A percentile compares a stretch with the other conserved stretches of the same genome.
Conservation (phyloP, 352 stramenopile species). For the Globisporangium cystogenes region DNA sequence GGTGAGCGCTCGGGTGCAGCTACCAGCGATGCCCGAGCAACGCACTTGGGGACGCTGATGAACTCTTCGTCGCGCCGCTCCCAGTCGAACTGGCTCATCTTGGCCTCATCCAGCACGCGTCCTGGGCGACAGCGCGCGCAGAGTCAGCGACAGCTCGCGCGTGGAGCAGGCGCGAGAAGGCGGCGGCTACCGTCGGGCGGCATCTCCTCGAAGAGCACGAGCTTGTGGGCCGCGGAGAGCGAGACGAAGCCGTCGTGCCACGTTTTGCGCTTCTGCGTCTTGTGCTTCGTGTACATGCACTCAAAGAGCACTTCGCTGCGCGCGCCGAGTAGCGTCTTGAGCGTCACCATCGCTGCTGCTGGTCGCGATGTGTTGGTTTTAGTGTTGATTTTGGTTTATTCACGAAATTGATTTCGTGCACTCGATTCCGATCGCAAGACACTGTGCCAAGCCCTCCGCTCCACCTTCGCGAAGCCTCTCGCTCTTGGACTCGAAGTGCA, state of each 20-base stretch:
- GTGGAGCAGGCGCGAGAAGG: neutral
- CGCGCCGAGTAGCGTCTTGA: constrained; percentile 43
- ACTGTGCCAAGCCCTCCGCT: too few species aligned
- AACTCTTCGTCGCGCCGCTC: constrained; percentile 58
- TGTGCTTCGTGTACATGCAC: constrained; percentile 88
- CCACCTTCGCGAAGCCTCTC: too few species aligned
- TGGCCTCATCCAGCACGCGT: constrained; percentile 52
- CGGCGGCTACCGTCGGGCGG: constrained; percentile 24
- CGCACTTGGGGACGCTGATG: constrained; percentile 51
- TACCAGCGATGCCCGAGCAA: neutral
- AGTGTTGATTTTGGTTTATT: too few species aligned
- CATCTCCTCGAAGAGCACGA: constrained; percentile 58
- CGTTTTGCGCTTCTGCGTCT: constrained; percentile 80
- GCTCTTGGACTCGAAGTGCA: too few species aligned
- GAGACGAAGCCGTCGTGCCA: constrained; percentile 76
- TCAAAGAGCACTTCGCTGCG: constrained; percentile 44
- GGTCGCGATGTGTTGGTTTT: too few species aligned
- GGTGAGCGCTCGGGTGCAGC: neutral
- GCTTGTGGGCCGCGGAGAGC: constrained; percentile 40
- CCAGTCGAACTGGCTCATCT: constrained; percentile 45
- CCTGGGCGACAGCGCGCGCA: constrained; percentile 13
- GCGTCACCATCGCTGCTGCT: constrained; percentile 35
- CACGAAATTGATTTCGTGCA: too few species aligned
- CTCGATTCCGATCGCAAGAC: too few species aligned
- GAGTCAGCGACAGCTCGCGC: too few species aligned